Conservation (phyloP, 257 asterid species). For the Hygrophila difformis region DNA sequence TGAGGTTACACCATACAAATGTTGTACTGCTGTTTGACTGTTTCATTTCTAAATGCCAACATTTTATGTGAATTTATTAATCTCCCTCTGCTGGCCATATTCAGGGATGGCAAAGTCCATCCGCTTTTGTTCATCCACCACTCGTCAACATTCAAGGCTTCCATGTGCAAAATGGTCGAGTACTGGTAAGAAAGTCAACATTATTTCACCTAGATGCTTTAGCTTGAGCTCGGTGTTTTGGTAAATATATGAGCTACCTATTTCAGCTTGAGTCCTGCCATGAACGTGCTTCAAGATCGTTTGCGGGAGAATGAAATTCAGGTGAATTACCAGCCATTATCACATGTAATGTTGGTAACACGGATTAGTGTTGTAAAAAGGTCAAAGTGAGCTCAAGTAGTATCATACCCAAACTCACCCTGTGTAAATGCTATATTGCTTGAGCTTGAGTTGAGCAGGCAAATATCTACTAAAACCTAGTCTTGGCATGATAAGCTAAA, state of each 20-base stretch:
- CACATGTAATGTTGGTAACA: too few species aligned
- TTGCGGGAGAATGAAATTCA: conserved; percentile 83
- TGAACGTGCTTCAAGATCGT: conserved; percentile 76
- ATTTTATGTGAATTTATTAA: not conserved
- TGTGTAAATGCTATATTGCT: too few species aligned
- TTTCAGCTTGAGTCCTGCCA: conserved; percentile 92
- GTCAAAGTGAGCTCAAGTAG: too few species aligned
- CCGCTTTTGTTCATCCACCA: conserved; percentile 90
- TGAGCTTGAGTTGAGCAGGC: too few species aligned
- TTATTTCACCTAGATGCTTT: conserved; percentile 1
- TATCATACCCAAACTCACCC: too few species aligned
- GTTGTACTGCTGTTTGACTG: not conserved
- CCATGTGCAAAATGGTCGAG: conserved; percentile 97
- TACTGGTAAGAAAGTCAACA: conserved; percentile 48
- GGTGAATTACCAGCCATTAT: too few species aligned
- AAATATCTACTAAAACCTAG: too few species aligned
- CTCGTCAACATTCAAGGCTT: conserved; percentile 92
- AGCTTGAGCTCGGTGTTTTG: not conserved
- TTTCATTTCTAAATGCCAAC: not conserved
- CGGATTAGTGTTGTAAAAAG: too few species aligned
- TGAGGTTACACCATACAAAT: conserved; percentile 35
- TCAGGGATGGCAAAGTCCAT: conserved; percentile 71
- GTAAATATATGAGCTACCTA: conserved; percentile 15
- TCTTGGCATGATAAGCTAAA: too few species aligned
- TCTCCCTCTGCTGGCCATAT: conserved; percentile 3